phyloP scores from a whole-genome alignment of 768 basidiomycete genomes.

The Candolleomyces eurysporus region DNA sequence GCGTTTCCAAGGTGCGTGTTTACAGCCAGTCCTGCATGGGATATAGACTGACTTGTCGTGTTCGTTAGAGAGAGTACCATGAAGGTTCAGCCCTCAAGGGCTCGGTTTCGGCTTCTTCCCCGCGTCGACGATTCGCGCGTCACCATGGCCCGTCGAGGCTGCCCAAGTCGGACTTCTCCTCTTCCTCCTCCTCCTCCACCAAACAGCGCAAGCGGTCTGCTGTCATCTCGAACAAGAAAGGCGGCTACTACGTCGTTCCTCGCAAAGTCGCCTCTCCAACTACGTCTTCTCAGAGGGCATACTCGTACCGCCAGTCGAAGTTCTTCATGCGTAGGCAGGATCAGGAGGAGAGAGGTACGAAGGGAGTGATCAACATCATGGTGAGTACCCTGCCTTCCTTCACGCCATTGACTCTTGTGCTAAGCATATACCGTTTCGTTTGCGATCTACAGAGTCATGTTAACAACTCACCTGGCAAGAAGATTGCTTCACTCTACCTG shows the following conservation, averaged over 20 bases:
- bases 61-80: not conserved
- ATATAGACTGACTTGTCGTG: not conserved
- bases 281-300: not conserved
- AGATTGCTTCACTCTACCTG: conserved; percentile 20
- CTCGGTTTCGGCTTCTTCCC: not conserved
- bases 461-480: conserved; percentile 9
- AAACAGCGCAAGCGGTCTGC: not conserved
- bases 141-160: not conserved
- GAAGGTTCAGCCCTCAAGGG: not conserved
- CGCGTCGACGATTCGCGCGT: not conserved
- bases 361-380: conserved; percentile 49
- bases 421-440: not conserved
- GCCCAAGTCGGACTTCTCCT: not conserved
- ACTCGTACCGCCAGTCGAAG: not conserved
- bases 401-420: not conserved
- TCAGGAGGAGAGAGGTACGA: conserved; percentile 19
- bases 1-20: conserved; percentile 2
- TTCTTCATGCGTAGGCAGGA: not conserved
- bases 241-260: not conserved
- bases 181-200: not conserved
- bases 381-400: conserved; percentile 25
- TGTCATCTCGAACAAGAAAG: not conserved
- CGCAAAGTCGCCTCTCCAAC: not conserved
- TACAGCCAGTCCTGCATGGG: not conserved
- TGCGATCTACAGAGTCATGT: conserved; percentile 6